Conservation (phyloP, 441 rosid genomes). For the Erysimum pusillum region DNA sequence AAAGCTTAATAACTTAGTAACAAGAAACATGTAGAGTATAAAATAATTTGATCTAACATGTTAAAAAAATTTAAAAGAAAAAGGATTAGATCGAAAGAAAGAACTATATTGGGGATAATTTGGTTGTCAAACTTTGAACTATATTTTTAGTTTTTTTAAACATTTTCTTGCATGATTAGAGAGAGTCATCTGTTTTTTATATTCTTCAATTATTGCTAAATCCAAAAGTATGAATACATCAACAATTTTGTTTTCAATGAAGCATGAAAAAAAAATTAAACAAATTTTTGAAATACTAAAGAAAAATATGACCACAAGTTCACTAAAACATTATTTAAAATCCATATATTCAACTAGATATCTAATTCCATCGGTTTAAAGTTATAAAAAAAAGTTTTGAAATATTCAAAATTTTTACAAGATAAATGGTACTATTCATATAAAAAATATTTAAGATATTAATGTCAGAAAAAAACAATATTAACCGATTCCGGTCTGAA, state of each 20-base stretch:
- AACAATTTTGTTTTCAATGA: neutral
- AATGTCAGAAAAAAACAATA: neutral
- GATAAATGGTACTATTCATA: neutral
- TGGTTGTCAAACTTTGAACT: neutral
- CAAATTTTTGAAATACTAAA: neutral
- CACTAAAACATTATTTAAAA: no score
- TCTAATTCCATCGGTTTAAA: neutral
- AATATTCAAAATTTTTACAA: neutral
- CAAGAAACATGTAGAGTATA: conserved; percentile 4
- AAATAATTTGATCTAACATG: neutral
- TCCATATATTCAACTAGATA: neutral
- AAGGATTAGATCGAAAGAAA: neutral
- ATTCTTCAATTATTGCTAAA: neutral
- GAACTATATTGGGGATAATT: neutral
- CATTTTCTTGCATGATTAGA: conserved; percentile 12
- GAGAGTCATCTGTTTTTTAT: neutral
- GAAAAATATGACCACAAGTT: neutral
- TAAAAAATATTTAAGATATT: neutral
- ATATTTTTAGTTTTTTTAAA: neutral
- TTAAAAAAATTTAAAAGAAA: neutral
- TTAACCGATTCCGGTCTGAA: conserved; percentile 29
- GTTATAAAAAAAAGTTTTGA: no score
- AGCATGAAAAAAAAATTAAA: neutral
- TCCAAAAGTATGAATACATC: neutral
- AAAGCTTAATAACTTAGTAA: neutral